Conservation (phyloP, 768 basidiomycete species). For the Calocera cornea region DNA sequence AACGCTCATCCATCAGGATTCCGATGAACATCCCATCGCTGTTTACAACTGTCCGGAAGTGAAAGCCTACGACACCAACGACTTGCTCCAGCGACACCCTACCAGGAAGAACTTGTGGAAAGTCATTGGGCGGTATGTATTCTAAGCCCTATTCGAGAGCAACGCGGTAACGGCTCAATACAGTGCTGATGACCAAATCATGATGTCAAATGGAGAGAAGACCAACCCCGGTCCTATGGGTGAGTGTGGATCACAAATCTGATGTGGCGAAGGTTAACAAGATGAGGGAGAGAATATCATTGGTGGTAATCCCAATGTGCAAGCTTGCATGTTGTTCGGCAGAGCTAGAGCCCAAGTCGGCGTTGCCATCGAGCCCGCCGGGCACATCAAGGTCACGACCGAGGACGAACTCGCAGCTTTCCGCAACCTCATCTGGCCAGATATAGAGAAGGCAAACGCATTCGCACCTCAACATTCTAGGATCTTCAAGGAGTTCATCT, state of each 20-base stretch:
- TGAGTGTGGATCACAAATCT: neutral
- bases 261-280: neutral
- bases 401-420: neutral
- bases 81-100: too few relatives aligned
- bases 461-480: neutral
- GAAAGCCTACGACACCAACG: too few relatives aligned
- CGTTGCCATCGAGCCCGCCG: conserved; percentile 28
- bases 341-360: conserved; percentile 27
- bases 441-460: neutral
- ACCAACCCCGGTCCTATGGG: conserved; percentile 17
- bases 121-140: too few relatives aligned
- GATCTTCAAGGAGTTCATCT: conserved; percentile 1
- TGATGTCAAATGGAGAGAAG: conserved; percentile 24
- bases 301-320: conserved; percentile 24
- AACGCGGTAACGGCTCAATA: too few relatives aligned
- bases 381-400: neutral
- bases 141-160: too few relatives aligned
- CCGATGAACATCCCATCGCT: too few relatives aligned
- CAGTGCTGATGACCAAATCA: conserved; percentile 32
- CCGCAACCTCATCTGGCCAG: neutral
- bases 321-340: conserved; percentile 30
- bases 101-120: too few relatives aligned
- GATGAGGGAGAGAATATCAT: conserved; percentile 26
- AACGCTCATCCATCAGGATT: too few relatives aligned
- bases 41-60: too few relatives aligned